Conservation (phyloP, 2,329 filamentous ascomycete genomes). For the Phialocephala subalpina region DNA sequence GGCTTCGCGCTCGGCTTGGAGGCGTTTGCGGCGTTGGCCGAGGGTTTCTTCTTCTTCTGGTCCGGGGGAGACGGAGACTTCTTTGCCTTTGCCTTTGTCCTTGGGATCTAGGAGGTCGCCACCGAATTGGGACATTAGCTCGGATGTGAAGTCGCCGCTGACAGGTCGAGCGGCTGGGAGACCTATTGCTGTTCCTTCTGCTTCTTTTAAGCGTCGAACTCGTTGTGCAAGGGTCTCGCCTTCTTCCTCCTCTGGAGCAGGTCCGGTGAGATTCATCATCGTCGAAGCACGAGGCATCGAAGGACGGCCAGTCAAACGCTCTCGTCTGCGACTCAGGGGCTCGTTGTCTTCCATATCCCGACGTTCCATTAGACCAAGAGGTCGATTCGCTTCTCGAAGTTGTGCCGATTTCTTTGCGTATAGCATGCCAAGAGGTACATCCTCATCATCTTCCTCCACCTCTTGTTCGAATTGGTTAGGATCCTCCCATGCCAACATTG, state of each 20-base stretch:
- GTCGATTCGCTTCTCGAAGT: conserved; percentile 63
- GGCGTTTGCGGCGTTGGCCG: conserved; percentile 76
- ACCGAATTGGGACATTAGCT: conserved; percentile 72
- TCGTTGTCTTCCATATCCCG: conserved; percentile 92
- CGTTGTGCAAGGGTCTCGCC: conserved; percentile 74
- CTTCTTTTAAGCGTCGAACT: conserved; percentile 67
- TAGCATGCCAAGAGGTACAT: conserved; percentile 87
- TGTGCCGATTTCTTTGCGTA: conserved; percentile 59
- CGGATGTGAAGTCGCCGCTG: conserved; percentile 71
- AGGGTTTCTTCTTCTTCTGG: conserved; percentile 78
- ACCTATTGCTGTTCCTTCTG: conserved; percentile 49
- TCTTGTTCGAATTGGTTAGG: conserved; percentile 55
- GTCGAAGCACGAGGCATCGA: conserved; percentile 37
- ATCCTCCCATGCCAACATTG: conserved; percentile 92
- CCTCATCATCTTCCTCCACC: conserved; percentile 72
- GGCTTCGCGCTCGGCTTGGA: conserved; percentile 75
- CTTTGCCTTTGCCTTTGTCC: conserved; percentile 46
- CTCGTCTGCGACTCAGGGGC: conserved; percentile 55
- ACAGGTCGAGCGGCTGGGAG: conserved; percentile 56
- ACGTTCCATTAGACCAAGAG: conserved; percentile 79
- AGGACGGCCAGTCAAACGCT: conserved; percentile 40
- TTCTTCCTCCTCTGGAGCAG: conserved; percentile 50
- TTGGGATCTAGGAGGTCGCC: conserved; percentile 50
- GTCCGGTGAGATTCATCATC: conserved; percentile 36
- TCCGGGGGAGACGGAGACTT: conserved; percentile 42